A percentile compares a stretch with the other conserved stretches of the same genome.
Evolutionary conservation across 768 basidiomycete species (phyloP).

Genomic region (Boletales sp.): DNA sequence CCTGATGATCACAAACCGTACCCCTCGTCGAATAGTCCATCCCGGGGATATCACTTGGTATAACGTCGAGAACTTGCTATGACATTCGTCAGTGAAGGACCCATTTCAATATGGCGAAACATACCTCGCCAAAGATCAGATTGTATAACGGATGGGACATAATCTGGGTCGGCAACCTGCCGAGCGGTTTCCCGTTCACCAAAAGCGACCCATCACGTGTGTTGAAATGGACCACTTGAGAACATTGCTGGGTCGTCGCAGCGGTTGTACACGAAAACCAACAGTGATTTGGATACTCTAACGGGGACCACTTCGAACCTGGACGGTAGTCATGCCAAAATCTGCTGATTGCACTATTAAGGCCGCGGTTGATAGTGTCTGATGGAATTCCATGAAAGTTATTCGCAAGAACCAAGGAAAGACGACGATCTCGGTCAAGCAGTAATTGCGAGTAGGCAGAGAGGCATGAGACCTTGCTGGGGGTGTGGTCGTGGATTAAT

Average conservation of each 20-base stretch:
- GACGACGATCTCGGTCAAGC: constrained; percentile 27
- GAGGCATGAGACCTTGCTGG: constrained; percentile 4
- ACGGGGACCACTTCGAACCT: constrained; percentile 12
- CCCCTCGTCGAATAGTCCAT: constrained; percentile 23
- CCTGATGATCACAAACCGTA: constrained; percentile 16
- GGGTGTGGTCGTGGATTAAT: constrained; percentile 24
- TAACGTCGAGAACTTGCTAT: constrained; percentile 14
- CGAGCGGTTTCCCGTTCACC: constrained; percentile 21
- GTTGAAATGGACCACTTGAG: constrained; percentile 14
- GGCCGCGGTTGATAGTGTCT: constrained; percentile 1
- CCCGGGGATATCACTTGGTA: constrained; percentile 18
- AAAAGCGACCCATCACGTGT: constrained; percentile 19
- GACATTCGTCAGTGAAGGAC: not conserved
- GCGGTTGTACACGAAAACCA: constrained; percentile 21
- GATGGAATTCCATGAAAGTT: not conserved
- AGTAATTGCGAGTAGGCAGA: constrained; percentile 9
- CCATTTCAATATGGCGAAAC: not conserved
- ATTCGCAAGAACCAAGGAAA: constrained; percentile 21
- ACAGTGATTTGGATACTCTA: not conserved
- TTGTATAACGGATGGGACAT: constrained; percentile 11
- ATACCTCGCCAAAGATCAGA: constrained; percentile 19
- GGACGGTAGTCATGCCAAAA: constrained; percentile 25
- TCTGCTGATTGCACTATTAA: constrained; percentile 12
- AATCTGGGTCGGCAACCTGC: constrained; percentile 14
- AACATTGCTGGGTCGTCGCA: not conserved